Conservation (phyloP, 2,329 filamentous ascomycete species). For the Trichoderma sp. region DNA sequence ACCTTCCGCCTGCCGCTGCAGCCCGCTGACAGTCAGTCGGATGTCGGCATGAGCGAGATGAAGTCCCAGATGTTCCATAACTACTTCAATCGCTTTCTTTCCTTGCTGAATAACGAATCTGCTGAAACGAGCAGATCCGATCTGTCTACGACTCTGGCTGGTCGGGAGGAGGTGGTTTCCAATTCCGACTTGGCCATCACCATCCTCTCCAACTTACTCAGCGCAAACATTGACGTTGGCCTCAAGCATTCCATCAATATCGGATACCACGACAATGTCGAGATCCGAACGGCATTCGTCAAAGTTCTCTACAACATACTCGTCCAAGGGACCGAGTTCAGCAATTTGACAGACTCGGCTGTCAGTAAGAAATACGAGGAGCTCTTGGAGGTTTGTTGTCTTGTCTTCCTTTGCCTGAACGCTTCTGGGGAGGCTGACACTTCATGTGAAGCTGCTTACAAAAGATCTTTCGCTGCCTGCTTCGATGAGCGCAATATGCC, state of each 20-base stretch:
- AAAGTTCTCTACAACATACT: constrained; percentile 71
- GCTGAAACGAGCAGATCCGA: constrained; percentile 44
- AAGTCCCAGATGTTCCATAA: constrained; percentile 73
- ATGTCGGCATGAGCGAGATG: constrained; percentile 67
- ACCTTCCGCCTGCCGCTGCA: constrained; percentile 68
- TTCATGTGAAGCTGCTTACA: constrained; percentile 55
- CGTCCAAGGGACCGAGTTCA: constrained; percentile 72
- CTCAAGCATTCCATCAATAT: constrained; percentile 70
- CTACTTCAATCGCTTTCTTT: constrained; percentile 71
- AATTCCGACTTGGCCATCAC: constrained; percentile 66
- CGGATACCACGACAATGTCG: constrained; percentile 70
- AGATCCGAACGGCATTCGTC: constrained; percentile 70
- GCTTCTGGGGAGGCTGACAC: not conserved
- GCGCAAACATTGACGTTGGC: constrained; percentile 71
- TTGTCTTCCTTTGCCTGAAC: not conserved
- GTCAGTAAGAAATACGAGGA: constrained; percentile 71
- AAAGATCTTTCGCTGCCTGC: constrained; percentile 64
- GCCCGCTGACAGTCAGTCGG: constrained; percentile 64
- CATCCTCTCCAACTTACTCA: constrained; percentile 68
- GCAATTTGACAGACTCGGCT: constrained; percentile 65
- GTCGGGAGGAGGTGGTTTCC: constrained; percentile 57
- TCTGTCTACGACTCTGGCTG: constrained; percentile 39
- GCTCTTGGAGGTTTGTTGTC: constrained; percentile 52
- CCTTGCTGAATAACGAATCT: constrained; percentile 62
- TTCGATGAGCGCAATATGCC: constrained; percentile 66